These are phyloP conservation scores for Bombardia bombarda DNA, from an alignment of 495 filamentous ascomycete species.

Conservation along the genomic window DNA sequence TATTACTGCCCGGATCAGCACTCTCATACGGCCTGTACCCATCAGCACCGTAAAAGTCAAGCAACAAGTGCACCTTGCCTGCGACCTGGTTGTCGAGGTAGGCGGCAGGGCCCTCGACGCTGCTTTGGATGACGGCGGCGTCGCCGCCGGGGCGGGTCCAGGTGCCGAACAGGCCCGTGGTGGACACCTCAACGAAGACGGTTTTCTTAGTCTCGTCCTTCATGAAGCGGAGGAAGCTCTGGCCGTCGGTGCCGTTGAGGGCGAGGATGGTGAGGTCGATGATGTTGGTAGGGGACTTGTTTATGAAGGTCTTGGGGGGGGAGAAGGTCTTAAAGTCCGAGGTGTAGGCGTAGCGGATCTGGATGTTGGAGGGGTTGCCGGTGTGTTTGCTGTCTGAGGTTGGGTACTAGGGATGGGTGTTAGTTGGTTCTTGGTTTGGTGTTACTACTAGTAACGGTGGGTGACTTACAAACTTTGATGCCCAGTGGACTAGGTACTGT, in stretches of 20 bases:
- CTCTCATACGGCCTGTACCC: conserved; percentile 44
- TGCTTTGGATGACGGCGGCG: conserved; percentile 31
- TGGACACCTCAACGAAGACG: conserved; percentile 40
- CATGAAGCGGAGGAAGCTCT: conserved; percentile 41
- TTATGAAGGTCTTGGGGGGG: conserved; percentile 33
- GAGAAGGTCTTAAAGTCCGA: conserved; percentile 35
- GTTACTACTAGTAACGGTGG: too few species aligned
- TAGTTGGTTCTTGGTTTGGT: too few species aligned
- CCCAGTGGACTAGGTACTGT: conserved; percentile 47
- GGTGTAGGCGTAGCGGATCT: conserved; percentile 37
- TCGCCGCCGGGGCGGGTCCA: conserved; percentile 41
- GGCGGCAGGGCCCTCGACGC: conserved; percentile 41
- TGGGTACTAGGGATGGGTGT: conserved; percentile 26
- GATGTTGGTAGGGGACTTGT: conserved; percentile 36
- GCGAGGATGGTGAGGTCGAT: conserved; percentile 37
- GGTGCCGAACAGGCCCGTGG: conserved; percentile 40
- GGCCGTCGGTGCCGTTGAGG: conserved; percentile 18
- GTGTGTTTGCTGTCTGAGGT: conserved; percentile 30
- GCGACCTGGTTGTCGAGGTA: conserved; percentile 37
- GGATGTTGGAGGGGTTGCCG: conserved; percentile 31
- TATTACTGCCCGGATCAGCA: conserved; percentile 29
- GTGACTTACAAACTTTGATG: conserved; percentile 39
- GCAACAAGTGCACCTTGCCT: conserved; percentile 35
- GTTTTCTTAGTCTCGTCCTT: conserved; percentile 45
- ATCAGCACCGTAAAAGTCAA: conserved; percentile 45